Evolutionary conservation across 2,329 filamentous ascomycete species (phyloP), one percentile per base, ranked within the genome.

Genomic region (Pyricularia pennisetigena): DNA sequence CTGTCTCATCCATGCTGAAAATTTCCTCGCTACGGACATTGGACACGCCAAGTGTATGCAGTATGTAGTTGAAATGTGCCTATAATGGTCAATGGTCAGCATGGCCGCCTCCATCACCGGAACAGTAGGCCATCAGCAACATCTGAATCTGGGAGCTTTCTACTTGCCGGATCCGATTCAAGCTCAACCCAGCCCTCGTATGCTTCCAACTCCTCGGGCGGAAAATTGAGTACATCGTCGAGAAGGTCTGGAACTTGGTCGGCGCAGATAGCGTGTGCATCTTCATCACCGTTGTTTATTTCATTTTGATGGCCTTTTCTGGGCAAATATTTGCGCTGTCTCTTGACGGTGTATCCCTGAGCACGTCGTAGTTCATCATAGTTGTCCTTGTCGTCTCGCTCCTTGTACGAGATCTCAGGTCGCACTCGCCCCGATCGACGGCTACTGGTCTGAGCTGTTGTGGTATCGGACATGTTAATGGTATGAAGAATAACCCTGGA

Each of bases 51-150:
- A 95, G 88, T 65, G 93, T 88, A 41, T 85, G 84, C 3, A 98
- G 82, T 76, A 98, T 94, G 57, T 88, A 87, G 73, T 93, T 95
- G 81, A 98, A 97, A 73, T 94, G 89, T 30, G 87, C 89, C 91
- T 93, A 70, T 0, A n/a, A 8, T 3, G 28, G 4, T 24, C n/a
- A 54, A 29, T 26, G 9, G 65, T 66, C 65, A 66, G 64, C 16
- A 24, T 4, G 54, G 24, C 59, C 20, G 20, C n/a, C 20, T n/a
- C 20, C 41, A 49, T 62, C 26, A 8, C 26, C 23, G 9, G 54
- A 10, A 49, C 14, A 12, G 24, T 16, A 65, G 64, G 28, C 2
- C 14, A 63, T 26, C 7, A 24, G 12, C 28, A 28, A 29, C 20
- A 4, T 26, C 16, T 14, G 14, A 32, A 23, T 41, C 2, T n/a